Base-by-base conservation (phyloP, 1,284 basidiomycete genomes). In the Moesziomyces sp. region DNA sequence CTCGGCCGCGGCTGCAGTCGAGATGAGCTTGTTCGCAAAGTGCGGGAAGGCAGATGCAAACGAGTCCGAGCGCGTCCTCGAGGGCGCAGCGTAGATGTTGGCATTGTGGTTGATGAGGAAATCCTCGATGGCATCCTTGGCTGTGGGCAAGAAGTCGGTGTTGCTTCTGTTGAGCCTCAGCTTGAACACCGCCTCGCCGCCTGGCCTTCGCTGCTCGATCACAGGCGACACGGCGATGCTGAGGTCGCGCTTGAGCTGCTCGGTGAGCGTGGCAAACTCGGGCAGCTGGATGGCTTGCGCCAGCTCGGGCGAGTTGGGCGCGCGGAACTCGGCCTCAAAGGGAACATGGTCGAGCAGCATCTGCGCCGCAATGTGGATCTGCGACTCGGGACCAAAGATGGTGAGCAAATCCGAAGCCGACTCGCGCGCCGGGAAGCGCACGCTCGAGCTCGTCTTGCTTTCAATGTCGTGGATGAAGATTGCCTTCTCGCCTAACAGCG, bases 391-490 rank as follows among this genome's bases (percentile, higher is more conserved):
- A 2, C 96, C 96, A 84, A 94, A 98, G 78, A 99, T 93, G 24
- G 90, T 91, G 44, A 99, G 92, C 34, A 93, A 87, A 79, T 96
- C 94, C 46, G 92, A 94, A 3, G 93, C 95, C 7, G 90, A 90
- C 86, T 97, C 95, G 85, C 94, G 95, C 86, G 95, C 93, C 4
- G 96, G 95, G 88, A 98, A 98, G 51, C 93, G 91, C 47, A 99
- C 91, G 45, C 89, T 89, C 50, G 93, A 97, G 84, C 95, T 97
- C 16, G 95, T 98, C 88, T 97, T 98, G 58, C 89, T 89, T 86
- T 98, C 94, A 77, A 98, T 97, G 84, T 99, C 95, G 79, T 91
- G 93, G 67, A 98, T 93, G 85, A 98, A 97, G 78, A 97, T 95
- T 79, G 90, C 91, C 87, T 97, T 97, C 86, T 98, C 95, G 66